These are phyloP conservation scores for Borovskyia barvae DNA, from an alignment of 208 protist genomes.

Conservation along the genomic window DNA sequence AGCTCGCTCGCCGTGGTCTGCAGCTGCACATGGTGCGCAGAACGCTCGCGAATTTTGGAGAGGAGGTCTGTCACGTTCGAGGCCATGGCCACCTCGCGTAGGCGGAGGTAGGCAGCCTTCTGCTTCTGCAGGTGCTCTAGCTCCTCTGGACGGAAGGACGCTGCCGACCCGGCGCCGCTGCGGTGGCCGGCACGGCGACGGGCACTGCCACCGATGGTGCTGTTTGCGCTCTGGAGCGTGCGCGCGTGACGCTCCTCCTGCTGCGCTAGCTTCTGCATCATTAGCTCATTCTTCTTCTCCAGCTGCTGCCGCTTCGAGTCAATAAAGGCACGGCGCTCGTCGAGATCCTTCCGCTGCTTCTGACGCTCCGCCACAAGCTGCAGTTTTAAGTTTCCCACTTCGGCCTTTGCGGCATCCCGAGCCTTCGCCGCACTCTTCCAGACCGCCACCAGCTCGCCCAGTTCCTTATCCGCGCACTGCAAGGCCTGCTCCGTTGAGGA, in stretches of 20 bases:
- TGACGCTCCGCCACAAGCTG: conserved; percentile 74
- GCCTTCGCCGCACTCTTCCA: conserved; percentile 78
- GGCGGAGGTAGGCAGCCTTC: conserved; percentile 88
- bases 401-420: conserved; percentile 76
- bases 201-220: background rate
- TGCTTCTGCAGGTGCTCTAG: conserved; percentile 64
- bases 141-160: conserved; percentile 58
- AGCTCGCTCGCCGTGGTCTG: conserved; percentile 61
- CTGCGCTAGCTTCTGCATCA: conserved; percentile 64
- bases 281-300: conserved; percentile 49
- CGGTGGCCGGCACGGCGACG: conserved; percentile 19
- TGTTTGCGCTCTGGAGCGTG: conserved; percentile 12
- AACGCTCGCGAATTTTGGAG: conserved; percentile 79
- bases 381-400: conserved; percentile 71
- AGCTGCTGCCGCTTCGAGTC: conserved; percentile 71
- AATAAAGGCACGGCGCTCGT: conserved; percentile 82
- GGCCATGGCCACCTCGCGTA: conserved; percentile 91
- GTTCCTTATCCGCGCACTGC: conserved; percentile 88
- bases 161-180: conserved; percentile 17
- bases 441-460: conserved; percentile 88
- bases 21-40: conserved; percentile 80
- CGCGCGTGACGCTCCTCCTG: conserved; percentile 70
- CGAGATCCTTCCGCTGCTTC: conserved; percentile 80
- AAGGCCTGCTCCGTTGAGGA: conserved; percentile 86
- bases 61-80: conserved; percentile 86